A percentile compares a stretch with the other conserved stretches of the same genome.
phyloP scores from a whole-genome alignment of 202 grass and related monocot species.

The Alloteropsis angusta region DNA sequence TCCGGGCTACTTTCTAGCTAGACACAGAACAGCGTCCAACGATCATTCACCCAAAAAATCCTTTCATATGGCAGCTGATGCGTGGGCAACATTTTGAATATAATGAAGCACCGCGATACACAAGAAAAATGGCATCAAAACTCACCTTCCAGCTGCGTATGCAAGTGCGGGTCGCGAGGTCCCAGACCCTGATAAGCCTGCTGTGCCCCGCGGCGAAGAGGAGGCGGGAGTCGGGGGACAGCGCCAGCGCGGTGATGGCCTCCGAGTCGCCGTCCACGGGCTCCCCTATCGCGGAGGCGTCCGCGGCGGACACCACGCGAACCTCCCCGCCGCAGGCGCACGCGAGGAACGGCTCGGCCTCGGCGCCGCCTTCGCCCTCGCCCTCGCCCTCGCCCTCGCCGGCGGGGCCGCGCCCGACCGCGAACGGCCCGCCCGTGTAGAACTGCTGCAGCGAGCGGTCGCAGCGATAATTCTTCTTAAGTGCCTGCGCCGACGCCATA shows the following conservation, averaged over 20 bases:
- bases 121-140: neutral
- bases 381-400: neutral
- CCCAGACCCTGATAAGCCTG: conserved; percentile 72
- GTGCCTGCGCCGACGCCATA: conserved; percentile 29
- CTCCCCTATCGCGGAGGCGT: conserved; percentile 46
- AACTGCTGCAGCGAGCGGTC: conserved; percentile 77
- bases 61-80: neutral
- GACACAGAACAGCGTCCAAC: neutral
- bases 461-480: conserved; percentile 72
- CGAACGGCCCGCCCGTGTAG: conserved; percentile 86
- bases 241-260: conserved; percentile 51
- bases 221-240: conserved; percentile 54
- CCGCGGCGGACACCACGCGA: conserved; percentile 45
- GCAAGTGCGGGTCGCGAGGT: conserved; percentile 61
- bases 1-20: neutral
- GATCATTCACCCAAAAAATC: neutral
- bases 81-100: conserved; percentile 2
- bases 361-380: conserved; percentile 3
- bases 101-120: neutral
- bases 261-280: conserved; percentile 59
- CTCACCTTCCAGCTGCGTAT: conserved; percentile 85
- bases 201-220: conserved; percentile 67
- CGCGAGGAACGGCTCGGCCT: conserved; percentile 52
- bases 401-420: conserved; percentile 30
- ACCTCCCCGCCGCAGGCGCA: conserved; percentile 78